These are phyloP conservation scores for Naganishia antarctica DNA, from an alignment of 768 basidiomycete genomes.

Conservation along the genomic window DNA sequence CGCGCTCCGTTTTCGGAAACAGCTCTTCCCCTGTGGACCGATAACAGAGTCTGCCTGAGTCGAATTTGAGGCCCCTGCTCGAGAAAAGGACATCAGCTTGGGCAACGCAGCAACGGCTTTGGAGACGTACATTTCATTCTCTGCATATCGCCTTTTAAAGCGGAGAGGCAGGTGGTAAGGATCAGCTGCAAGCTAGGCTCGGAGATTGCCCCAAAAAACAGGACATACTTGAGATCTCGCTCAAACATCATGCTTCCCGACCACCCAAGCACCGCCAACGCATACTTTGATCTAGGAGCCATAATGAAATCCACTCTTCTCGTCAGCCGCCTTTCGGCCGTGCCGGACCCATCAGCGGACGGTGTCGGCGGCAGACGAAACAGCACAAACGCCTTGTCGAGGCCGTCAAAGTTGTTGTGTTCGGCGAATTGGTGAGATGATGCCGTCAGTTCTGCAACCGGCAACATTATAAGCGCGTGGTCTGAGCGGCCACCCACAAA, in stretches of 20 bases:
- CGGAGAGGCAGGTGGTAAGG: background rate
- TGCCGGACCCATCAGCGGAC: conserved; percentile 21
- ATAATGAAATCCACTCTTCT: conserved; percentile 81
- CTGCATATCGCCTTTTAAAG: conserved; percentile 36
- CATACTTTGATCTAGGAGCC: conserved; percentile 69
- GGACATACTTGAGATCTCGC: conserved; percentile 61
- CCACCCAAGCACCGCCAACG: conserved; percentile 88
- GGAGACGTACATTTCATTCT: conserved; percentile 31
- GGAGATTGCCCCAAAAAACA: too few relatives aligned
- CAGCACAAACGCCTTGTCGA: conserved; percentile 79
- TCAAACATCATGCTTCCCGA: conserved; percentile 87
- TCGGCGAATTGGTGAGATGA: conserved; percentile 36
- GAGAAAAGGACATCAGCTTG: background rate
- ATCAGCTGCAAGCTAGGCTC: background rate
- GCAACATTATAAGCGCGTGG: too few relatives aligned
- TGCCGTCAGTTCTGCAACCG: conserved; percentile 15
- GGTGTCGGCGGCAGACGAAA: conserved; percentile 58
- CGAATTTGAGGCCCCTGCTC: conserved; percentile 24
- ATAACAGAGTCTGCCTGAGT: conserved; percentile 24
- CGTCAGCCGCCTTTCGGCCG: conserved; percentile 52
- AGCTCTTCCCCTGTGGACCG: conserved; percentile 39
- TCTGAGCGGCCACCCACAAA: background rate
- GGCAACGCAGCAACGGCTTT: background rate
- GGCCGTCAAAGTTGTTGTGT: conserved; percentile 64
- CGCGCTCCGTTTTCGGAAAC: conserved; percentile 42